phyloP scores from a whole-genome alignment of 768 basidiomycete species.

The Boletus rubroflammeus region DNA sequence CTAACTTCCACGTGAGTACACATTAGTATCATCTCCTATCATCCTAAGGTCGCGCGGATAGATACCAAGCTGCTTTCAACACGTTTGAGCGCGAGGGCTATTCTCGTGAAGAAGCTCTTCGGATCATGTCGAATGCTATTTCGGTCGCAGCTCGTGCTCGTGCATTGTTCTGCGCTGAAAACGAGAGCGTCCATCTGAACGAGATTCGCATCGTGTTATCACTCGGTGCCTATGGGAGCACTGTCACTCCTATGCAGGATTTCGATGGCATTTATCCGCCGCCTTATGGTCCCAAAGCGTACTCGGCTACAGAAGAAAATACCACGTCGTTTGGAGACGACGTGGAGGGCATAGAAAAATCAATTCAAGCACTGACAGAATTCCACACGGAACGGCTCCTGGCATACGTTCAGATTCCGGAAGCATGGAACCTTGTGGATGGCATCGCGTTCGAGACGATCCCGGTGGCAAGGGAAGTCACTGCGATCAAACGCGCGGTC shows the following conservation, averaged over 20 bases:
- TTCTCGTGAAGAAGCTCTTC: constrained; percentile 37
- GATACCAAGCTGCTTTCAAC: constrained; percentile 62
- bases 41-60: constrained; percentile 22
- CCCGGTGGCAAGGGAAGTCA: constrained; percentile 61
- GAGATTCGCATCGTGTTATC: constrained; percentile 59
- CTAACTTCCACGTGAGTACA: constrained; percentile 60
- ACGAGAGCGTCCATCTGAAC: constrained; percentile 7
- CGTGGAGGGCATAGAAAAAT: constrained; percentile 31
- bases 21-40: not conserved
- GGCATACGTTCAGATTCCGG: constrained; percentile 46
- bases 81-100: constrained; percentile 55
- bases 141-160: constrained; percentile 48
- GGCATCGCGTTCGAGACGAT: constrained; percentile 77
- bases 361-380: constrained; percentile 48
- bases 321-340: constrained; percentile 41
- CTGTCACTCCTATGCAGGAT: constrained; percentile 62
- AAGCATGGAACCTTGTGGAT: constrained; percentile 55
- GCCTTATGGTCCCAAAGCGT: constrained; percentile 61
- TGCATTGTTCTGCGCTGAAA: constrained; percentile 30
- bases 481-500: constrained; percentile 63
- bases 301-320: constrained; percentile 33
- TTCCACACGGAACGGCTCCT: constrained; percentile 65
- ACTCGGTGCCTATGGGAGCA: constrained; percentile 72
- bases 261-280: constrained; percentile 74
- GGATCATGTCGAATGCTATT: constrained; percentile 53